phyloP scores from a whole-genome alignment of 2,329 filamentous ascomycete genomes.

The Balansia obtecta region DNA sequence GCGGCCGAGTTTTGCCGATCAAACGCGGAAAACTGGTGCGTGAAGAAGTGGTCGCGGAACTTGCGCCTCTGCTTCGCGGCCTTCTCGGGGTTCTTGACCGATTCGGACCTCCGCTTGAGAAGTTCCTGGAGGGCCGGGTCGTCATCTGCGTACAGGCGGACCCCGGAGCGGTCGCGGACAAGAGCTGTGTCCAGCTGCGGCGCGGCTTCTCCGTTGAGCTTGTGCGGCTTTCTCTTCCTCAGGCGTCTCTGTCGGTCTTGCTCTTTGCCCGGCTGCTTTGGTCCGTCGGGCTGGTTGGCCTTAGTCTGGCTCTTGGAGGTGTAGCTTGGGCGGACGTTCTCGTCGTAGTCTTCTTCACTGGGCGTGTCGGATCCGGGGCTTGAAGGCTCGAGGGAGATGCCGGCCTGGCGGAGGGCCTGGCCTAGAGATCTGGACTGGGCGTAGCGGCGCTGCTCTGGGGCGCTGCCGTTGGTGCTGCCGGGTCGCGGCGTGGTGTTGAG shows the following conservation, averaged over 20 bases:
- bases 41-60: conserved; percentile 50
- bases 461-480: neutral
- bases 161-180: conserved; percentile 11
- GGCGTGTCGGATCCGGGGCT: conserved; percentile 25
- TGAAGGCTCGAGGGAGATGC: conserved; percentile 11
- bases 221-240: conserved; percentile 1
- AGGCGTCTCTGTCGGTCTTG: neutral
- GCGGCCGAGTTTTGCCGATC: conserved; percentile 56
- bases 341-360: conserved; percentile 35
- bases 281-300: neutral
- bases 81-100: conserved; percentile 10
- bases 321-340: conserved; percentile 19
- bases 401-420: conserved; percentile 15
- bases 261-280: neutral
- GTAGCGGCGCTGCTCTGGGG: neutral
- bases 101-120: conserved; percentile 13
- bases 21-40: conserved; percentile 59
- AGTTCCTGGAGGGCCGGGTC: conserved; percentile 18
- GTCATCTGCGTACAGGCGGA: conserved; percentile 17
- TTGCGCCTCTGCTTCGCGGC: conserved; percentile 12
- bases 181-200: conserved; percentile 5
- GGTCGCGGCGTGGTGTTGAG: neutral
- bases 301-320: conserved; percentile 6
- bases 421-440: conserved; percentile 14
- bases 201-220: neutral